Base-by-base conservation (phyloP, 495 filamentous ascomycete species). In the Penicillium atrosanguineum region DNA sequence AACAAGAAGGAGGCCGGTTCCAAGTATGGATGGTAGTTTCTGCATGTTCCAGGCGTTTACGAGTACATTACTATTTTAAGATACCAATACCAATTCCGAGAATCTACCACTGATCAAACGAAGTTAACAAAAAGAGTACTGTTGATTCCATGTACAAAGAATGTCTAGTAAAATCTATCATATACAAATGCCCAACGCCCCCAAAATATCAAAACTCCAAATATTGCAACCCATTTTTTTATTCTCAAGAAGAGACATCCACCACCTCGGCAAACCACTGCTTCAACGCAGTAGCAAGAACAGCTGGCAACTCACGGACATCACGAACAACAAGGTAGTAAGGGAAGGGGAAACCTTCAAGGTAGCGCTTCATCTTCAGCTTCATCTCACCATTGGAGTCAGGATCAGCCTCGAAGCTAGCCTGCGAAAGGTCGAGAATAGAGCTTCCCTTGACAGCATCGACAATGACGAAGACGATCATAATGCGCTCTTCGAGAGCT, bases 221-320 rank as follows among this genome's bases (percentile, higher is more conserved):
- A 51, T 50, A 38, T 29, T 43, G 38, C 40, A 59, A 59, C 26
- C 12, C 48, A 39, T 42, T 56, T 56, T 59, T 51, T 60, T 34
- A 1, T 34, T 18, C 23, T 66, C 62, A 78, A 23, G 70, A 73
- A 25, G 73, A 76, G 28, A 76, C 75, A 72, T 85, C 85, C 47
- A 84, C 87, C 53, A 97, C 90, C 79, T 99, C 95, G 2, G 85
- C 83, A 81, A 99, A 95, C 94, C 95, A 97, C 60, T 92, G 92
- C 69, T 92, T 89, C 73, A 99, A 78, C 54, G 95, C 82, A 55
- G 83, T 87, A 19, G 91, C 90, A 72, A 97, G 69, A 48, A 96
- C 89, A 19, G 86, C 85, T 20, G 95, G 95, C 56, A 99, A 76
- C 70, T 97, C 91, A 60, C 84, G 84, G 40, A 97, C 86, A 75